Base-by-base conservation (phyloP, 257 asterid genomes). In the Solanum etuberosum region DNA sequence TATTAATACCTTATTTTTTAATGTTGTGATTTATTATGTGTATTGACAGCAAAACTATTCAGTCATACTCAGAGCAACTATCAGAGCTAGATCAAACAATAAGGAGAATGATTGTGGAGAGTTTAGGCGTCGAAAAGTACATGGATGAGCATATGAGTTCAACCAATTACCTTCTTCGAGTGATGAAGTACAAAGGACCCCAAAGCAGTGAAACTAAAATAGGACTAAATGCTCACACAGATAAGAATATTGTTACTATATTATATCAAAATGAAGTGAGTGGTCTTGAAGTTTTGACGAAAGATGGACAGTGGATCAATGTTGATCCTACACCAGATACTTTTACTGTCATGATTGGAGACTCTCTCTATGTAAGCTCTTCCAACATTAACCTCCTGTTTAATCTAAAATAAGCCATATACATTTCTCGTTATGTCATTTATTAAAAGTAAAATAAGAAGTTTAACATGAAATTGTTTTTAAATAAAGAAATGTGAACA, bases 271-370 rank as follows among this genome's bases (percentile, higher is more conserved):
- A 89, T 82, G 90, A 94, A 32, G 90, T 92, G 0, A 77, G 20
- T 5, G 95, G 94, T 5, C 84, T 93, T 25, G 87, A 93, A 87
- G 70, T 93, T 37, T 88, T 81, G 59, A 89, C 93, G 2, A 91
- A 90, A 89, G 94, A 92, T 84, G 97, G 93, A 0, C 8, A 88
- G 0, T 94, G 95, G 96, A 92, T 94, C 85, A 35, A 86, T 18
- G 90, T 86, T 34, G 80, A 90, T 16, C 93, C 95, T 59, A 87
- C 92, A 11, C 87, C 73, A 0, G 27, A 91, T 37, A 87, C 93
- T 27, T 93, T 93, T 89, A 48, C 76, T 15, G 92, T 93, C 90
- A 90, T 93, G 91, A 83, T 86, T 18, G 97, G 97, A 59, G 95
- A 91, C 16, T 89, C 92, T 86, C 31, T 93, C 20, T 68, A 23